Percentiles rank a stretch among this genome's conserved stretches.
phyloP scores from a whole-genome alignment of 495 filamentous ascomycete species.

The Xylaria grammica region DNA sequence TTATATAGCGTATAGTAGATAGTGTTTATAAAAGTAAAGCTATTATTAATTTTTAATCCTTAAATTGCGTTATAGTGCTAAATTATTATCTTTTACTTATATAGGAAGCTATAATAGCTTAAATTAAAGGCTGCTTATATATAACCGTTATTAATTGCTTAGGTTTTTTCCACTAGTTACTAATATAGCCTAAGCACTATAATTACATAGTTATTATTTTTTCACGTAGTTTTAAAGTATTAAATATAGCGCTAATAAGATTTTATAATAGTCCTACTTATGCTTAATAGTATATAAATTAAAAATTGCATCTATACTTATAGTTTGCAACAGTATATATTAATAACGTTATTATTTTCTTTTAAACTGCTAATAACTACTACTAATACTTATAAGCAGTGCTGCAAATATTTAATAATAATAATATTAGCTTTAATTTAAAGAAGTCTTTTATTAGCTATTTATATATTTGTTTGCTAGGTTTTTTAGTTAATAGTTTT shows the following conservation, averaged over 20 bases:
- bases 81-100: conserved; percentile 6
- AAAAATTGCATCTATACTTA: not conserved
- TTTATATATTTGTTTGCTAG: not conserved
- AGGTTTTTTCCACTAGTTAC: conserved; percentile 4
- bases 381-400: not conserved
- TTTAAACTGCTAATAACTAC: not conserved
- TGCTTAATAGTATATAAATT: not conserved
- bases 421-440: not conserved
- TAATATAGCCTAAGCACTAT: not conserved
- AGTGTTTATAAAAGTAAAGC: not conserved
- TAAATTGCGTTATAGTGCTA: not conserved
- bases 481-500: not conserved
- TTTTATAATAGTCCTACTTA: not conserved
- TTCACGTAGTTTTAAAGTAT: not conserved
- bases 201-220: conserved; percentile 16
- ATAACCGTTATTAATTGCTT: conserved; percentile 4
- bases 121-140: not conserved
- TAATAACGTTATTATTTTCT: not conserved
- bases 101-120: too few species aligned
- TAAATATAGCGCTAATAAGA: not conserved
- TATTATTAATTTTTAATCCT: not conserved
- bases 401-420: not conserved
- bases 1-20: conserved; percentile 7
- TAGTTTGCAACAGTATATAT: not conserved
- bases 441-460: not conserved